These are phyloP conservation scores for Mallotus nudiflorus DNA, from an alignment of 345 rosid genomes.

Conservation along the genomic window DNA sequence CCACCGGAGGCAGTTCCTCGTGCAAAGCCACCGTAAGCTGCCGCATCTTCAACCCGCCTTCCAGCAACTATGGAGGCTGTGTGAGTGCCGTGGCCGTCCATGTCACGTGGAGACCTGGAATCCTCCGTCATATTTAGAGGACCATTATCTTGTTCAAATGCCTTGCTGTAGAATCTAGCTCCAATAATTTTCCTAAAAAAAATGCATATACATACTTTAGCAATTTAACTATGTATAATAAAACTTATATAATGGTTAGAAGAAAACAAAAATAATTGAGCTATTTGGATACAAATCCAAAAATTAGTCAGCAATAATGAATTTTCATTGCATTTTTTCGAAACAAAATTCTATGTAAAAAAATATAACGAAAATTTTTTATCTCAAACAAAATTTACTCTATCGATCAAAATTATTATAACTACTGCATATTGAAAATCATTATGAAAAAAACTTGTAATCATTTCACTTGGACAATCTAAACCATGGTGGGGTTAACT, in stretches of 20 bases:
- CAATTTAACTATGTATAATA: background rate
- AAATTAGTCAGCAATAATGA: too few species aligned
- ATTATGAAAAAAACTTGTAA: too few species aligned
- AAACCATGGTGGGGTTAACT: background rate
- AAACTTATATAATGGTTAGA: background rate
- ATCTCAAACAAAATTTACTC: too few species aligned
- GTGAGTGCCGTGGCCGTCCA: constrained; percentile 86
- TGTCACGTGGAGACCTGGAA: constrained; percentile 64
- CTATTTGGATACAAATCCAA: too few species aligned
- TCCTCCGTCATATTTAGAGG: constrained; percentile 56
- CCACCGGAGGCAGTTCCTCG: constrained; percentile 74
- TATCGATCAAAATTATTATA: too few species aligned
- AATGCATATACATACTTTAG: background rate
- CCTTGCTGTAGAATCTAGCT: constrained; percentile 69
- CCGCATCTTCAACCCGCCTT: constrained; percentile 37
- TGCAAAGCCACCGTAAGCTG: constrained; percentile 68
- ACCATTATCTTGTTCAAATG: constrained; percentile 44
- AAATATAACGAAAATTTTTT: too few species aligned
- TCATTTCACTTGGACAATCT: background rate
- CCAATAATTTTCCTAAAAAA: constrained; percentile 72
- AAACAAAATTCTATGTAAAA: too few species aligned
- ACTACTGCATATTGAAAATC: too few species aligned
- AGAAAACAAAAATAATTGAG: background rate
- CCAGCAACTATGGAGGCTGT: constrained; percentile 76
- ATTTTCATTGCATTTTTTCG: too few species aligned